phyloP scores from a whole-genome alignment of 208 protist species.

The Wallacemonas rigidus region DNA sequence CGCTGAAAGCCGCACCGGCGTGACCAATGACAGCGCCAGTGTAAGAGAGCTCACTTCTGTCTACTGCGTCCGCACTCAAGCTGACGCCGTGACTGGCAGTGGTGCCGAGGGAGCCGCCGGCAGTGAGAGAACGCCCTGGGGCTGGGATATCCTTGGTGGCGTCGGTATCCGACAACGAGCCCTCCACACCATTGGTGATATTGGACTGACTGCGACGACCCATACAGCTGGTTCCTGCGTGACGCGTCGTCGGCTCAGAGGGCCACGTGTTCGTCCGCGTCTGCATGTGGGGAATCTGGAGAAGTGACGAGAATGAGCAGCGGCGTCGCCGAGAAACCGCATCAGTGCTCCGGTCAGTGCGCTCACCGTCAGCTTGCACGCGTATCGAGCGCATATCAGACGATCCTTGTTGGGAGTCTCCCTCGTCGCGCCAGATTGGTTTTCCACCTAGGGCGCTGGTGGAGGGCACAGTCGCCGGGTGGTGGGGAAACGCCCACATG shows the following conservation, averaged over 20 bases:
- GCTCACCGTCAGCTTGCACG: too few relatives aligned
- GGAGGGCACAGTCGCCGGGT: background rate
- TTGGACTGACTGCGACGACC: background rate
- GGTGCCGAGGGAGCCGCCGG: constrained; percentile 6
- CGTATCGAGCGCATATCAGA: too few relatives aligned
- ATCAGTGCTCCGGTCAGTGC: too few relatives aligned
- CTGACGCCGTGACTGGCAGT: constrained; percentile 13
- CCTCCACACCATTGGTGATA: background rate
- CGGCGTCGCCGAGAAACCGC: background rate
- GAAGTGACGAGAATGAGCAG: background rate
- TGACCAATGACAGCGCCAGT: background rate
- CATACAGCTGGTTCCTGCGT: too few relatives aligned
- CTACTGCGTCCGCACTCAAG: constrained; percentile 2
- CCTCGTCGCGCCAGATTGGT: too few relatives aligned
- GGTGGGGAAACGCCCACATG: constrained; percentile 4
- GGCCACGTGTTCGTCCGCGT: too few relatives aligned
- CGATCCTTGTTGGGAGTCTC: too few relatives aligned
- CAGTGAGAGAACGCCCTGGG: constrained; percentile 1
- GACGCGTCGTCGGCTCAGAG: too few relatives aligned
- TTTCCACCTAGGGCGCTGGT: background rate
- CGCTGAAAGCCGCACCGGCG: background rate
- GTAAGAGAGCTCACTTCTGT: constrained; percentile 12
- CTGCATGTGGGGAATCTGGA: background rate
- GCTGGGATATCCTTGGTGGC: background rate
- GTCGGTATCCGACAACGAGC: background rate